Evolutionary conservation across 495 filamentous ascomycete genomes (phyloP).

Genomic region (Margaritispora aquatica): DNA sequence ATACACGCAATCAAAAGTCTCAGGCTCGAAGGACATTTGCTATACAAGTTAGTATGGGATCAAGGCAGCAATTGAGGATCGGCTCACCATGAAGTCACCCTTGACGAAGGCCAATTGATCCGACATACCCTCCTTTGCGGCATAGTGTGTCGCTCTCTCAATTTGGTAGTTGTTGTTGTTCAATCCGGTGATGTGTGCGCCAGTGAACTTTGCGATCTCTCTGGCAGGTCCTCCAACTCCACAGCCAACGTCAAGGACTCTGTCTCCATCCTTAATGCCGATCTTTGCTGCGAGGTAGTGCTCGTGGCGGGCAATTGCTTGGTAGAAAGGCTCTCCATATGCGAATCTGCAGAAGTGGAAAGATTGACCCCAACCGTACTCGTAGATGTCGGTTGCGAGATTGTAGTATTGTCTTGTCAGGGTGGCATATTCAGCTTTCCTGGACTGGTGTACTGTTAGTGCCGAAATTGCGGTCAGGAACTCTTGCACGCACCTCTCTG

Average conservation of each 20-base stretch:
- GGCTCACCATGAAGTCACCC: constrained; percentile 94
- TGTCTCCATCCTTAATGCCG: constrained; percentile 78
- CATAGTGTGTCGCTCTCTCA: constrained; percentile 83
- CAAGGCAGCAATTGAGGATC: not conserved
- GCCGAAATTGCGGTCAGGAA: not conserved
- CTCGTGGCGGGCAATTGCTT: constrained; percentile 95
- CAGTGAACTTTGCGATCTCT: constrained; percentile 94
- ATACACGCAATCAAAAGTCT: constrained; percentile 92
- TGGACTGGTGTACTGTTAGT: constrained; percentile 46
- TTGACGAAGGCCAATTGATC: constrained; percentile 85
- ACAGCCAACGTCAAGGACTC: constrained; percentile 93
- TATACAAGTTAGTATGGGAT: constrained; percentile 25
- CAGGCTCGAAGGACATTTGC: constrained; percentile 95
- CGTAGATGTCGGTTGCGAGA: constrained; percentile 94
- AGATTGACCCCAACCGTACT: constrained; percentile 90
- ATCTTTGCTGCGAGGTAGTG: constrained; percentile 95
- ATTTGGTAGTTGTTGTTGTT: constrained; percentile 99
- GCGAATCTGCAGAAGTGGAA: constrained; percentile 99
- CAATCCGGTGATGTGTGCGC: constrained; percentile 80
- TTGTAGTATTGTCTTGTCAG: constrained; percentile 99
- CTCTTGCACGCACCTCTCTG: constrained; percentile 54
- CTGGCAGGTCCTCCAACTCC: constrained; percentile 96
- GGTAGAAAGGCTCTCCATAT: constrained; percentile 78
- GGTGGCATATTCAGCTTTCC: constrained; percentile 88
- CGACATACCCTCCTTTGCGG: constrained; percentile 70